Base-by-base conservation (phyloP, 768 basidiomycete genomes). In the Epithele typhae region DNA sequence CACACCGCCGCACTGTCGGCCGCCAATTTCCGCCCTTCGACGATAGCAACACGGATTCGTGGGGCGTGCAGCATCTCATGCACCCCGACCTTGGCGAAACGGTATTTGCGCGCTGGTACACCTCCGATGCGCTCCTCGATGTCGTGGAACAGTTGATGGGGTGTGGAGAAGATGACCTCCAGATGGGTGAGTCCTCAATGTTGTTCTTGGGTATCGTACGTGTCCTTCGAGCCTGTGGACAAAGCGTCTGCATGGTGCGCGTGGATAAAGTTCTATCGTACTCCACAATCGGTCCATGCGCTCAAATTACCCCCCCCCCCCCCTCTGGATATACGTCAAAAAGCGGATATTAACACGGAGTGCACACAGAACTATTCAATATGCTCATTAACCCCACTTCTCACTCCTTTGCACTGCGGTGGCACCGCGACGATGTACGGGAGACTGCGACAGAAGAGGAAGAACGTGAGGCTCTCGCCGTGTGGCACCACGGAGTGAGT, bases 51-150 rank as follows among this genome's bases (percentile, higher is more conserved):
- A 75, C 78, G 2, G 87, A 90, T 62, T 77, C 82, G 0, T 89
- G 87, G 87, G 88, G 87, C 2, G 79, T 88, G 2, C 87, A 89
- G 54, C 85, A 89, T 51, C 62, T 85, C 37, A 89, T 91, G 88
- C 87, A 89, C 56, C 87, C 86, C 1, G 79, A 73, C 25, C 71
- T 90, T 0, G 68, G 63, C 0, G 81, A 86, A 56, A 69, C 74
- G 0, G 69, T 57, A 4, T 89, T 89, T 48, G 74, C 74, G 23
- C 66, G 67, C 47, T 88, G 84, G 82, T 90, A 89, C 55, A 81
- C 82, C 11, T 78, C 77, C 5, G 67, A 72, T 2, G 63, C 57
- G 12, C 60, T 90, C 11, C 57, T 77, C 0, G 58, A 55, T 5
- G 72, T 68, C 0, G 76, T 70, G 8, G 66, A 59, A 40, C 65